These are phyloP conservation scores for Aureobasidium musti DNA, from an alignment of 2,329 filamentous ascomycete species.

Conservation along the genomic window DNA sequence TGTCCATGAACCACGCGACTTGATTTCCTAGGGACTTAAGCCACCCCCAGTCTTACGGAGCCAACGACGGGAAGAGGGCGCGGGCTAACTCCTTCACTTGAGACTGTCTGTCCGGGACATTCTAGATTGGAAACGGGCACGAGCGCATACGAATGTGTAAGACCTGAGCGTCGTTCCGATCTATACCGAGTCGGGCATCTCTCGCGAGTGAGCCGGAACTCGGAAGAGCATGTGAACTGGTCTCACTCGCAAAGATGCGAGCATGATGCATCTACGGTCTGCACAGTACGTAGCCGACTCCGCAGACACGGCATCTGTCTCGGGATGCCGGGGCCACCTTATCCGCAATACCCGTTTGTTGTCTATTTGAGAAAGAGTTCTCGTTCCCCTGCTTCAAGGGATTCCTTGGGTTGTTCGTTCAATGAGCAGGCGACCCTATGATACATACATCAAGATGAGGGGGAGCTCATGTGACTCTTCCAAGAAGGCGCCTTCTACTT, in stretches of 20 bases:
- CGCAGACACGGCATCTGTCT: conserved; percentile 20
- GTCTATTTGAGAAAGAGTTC: neutral
- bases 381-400: neutral
- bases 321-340: conserved; percentile 1
- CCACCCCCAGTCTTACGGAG: neutral
- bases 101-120: conserved; percentile 8
- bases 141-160: conserved; percentile 4
- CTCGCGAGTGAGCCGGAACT: neutral
- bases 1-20: neutral
- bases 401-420: neutral
- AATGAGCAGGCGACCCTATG: neutral
- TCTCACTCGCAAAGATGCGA: conserved; percentile 2
- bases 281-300: conserved; percentile 18
- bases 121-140: conserved; percentile 23
- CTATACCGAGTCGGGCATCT: conserved; percentile 24
- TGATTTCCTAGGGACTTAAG: neutral
- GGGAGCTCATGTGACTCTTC: neutral
- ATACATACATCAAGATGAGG: neutral
- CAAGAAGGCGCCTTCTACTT: neutral
- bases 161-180: conserved; percentile 13
- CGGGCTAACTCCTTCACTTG: neutral
- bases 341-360: conserved; percentile 4
- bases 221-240: conserved; percentile 25
- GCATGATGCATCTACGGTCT: neutral
- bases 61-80: conserved; percentile 1